Base-by-base conservation (phyloP, 352 stramenopile genomes). In the Globisporangium nunn region DNA sequence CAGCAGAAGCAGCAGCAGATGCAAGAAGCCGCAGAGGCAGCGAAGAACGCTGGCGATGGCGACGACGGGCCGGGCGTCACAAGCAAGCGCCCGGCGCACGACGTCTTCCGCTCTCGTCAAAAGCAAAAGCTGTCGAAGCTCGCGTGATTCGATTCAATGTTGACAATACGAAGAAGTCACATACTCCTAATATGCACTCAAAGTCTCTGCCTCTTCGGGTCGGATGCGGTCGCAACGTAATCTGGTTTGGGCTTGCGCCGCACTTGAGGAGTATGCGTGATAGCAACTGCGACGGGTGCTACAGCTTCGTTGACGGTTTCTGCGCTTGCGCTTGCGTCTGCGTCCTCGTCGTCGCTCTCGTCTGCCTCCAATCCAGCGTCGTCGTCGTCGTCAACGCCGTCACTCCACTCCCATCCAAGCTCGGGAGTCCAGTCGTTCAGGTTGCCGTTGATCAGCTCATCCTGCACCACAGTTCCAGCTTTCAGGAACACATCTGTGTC, bases 111-210 rank as follows among this genome's bases (percentile, higher is more conserved):
- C 29, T 78, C 79, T 10, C 83, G 85, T 62, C 85, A 95, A 59
- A 81, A 95, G 61, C 85, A 89, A 57, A 92, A 92, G 57, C 65
- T 95, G 33, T 80, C 85, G 8, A 95, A 94, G 62, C 66, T 88
- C 30, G 74, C 63, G 60, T 92, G 78, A 73, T 50, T 50, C 18
- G 31, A 60, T 54, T 54, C 35, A 11, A 39, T 52, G 53, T 54
- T 62, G 33, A 43, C 46, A 54, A 62, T 31, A 70, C 40, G 57
- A 54, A 54, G 6, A 35, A 52, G 11, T 4, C 4, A 6, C 7
- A 18, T 15, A 23, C 28, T 14, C 47, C 37, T 50, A 18, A 18
- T 29, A 15, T 29, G n/a, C 23, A 3, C 28, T 51, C 14, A 33
- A 4, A 7, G 47, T 4, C 4, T 51, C 28, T 18, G 47, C 3